A percentile compares a stretch with the other conserved stretches of the same genome.
Evolutionary conservation across 2,329 filamentous ascomycete species (phyloP).

Genomic region (Apiospora hydei): DNA sequence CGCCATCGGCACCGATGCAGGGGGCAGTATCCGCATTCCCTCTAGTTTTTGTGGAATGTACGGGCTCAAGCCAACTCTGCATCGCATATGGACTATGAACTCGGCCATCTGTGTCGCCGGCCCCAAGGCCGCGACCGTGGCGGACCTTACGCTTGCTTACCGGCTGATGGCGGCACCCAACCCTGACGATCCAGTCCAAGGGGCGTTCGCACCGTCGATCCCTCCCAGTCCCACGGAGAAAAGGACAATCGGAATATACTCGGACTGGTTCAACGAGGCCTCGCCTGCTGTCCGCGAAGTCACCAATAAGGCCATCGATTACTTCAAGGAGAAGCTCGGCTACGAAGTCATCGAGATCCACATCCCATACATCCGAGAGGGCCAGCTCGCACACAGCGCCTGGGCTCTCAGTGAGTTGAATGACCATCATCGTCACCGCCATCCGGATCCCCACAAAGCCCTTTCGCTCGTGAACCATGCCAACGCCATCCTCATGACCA

Average conservation of each 20-base stretch:
- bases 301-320: slow-evolving; percentile 66
- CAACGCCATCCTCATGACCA: slow-evolving; percentile 73
- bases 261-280: slow-evolving; percentile 73
- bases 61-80: slow-evolving; percentile 81
- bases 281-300: slow-evolving; percentile 67
- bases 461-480: slow-evolving; percentile 66
- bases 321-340: slow-evolving; percentile 54
- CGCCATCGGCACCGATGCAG: slow-evolving; percentile 76
- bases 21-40: slow-evolving; percentile 78
- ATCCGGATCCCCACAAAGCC: slow-evolving; percentile 55
- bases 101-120: slow-evolving; percentile 70
- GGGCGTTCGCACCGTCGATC: slow-evolving; percentile 67
- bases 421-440: slow-evolving; percentile 51
- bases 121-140: slow-evolving; percentile 77
- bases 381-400: slow-evolving; percentile 77
- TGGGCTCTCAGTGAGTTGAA: slow-evolving; percentile 79
- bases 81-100: slow-evolving; percentile 67
- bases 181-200: slow-evolving; percentile 64
- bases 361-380: slow-evolving; percentile 73
- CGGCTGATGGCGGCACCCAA: slow-evolving; percentile 79
- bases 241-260: slow-evolving; percentile 75
- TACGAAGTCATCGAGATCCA: slow-evolving; percentile 65
- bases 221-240: slow-evolving; percentile 51
- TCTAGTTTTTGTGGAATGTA: slow-evolving; percentile 79
- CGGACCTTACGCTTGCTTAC: slow-evolving; percentile 84